Percentiles rank a stretch among this genome's conserved stretches.
Conservation (phyloP, 805 yeast species). For the Lachancea cidri region DNA sequence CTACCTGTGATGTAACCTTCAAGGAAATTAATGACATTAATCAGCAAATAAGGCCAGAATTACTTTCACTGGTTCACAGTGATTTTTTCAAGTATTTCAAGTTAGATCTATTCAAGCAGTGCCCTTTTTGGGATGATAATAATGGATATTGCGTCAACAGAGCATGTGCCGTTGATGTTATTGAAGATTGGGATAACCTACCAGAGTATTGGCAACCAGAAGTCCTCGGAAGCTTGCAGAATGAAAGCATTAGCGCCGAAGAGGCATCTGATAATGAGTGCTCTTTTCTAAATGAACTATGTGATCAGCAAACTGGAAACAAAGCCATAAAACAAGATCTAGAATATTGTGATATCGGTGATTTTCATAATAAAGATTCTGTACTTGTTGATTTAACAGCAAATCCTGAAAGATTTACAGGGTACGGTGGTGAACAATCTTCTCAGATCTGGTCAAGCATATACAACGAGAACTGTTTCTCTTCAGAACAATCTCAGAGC, state of each 20-base stretch:
- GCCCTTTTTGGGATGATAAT: conserved; percentile 81
- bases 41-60: conserved; percentile 45
- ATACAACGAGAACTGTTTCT: conserved; percentile 87
- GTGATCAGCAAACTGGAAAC: conserved; percentile 25
- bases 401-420: conserved; percentile 95
- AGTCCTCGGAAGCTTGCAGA: conserved; percentile 42
- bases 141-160: conserved; percentile 79
- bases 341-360: conserved; percentile 68
- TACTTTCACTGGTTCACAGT: conserved; percentile 56
- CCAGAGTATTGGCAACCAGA: conserved; percentile 74
- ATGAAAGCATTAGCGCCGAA: conserved; percentile 24
- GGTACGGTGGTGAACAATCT: conserved; percentile 90
- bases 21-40: conserved; percentile 50
- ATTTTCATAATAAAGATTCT: conserved; percentile 53
- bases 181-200: conserved; percentile 64
- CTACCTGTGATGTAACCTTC: conserved; percentile 39
- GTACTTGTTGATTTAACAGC: conserved; percentile 81
- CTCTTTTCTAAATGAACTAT: conserved; percentile 35
- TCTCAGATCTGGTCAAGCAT: conserved; percentile 90
- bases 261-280: conserved; percentile 31
- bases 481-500: conserved; percentile 42
- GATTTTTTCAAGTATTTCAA: conserved; percentile 87
- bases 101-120: conserved; percentile 71
- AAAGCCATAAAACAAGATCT: conserved; percentile 35
- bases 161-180: conserved; percentile 84